phyloP scores from a whole-genome alignment of 345 rosid genomes.

The Diplotaxis tenuifolia region DNA sequence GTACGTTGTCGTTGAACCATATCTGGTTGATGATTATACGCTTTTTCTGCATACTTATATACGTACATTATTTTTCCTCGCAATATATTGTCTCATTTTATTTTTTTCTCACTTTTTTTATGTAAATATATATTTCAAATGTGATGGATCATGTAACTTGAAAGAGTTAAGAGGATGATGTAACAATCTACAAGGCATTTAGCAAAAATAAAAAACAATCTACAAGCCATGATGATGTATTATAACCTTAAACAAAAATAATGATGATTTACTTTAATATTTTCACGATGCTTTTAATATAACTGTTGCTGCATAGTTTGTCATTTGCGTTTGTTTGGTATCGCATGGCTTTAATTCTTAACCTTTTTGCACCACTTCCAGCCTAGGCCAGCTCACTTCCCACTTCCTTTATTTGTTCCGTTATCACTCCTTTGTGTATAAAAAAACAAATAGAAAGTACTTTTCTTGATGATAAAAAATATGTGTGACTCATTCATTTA shows the following conservation, averaged over 20 bases:
- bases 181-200: slow-evolving; percentile 17
- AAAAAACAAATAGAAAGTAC: neutral
- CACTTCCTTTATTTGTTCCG: neutral
- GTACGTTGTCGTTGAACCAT: slow-evolving; percentile 11
- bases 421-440: neutral
- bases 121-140: neutral
- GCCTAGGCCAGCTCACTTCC: slow-evolving; percentile 31
- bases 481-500: neutral
- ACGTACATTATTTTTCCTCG: too few species aligned
- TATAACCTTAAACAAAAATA: neutral
- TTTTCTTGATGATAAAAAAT: neutral
- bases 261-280: neutral
- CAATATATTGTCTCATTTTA: too few species aligned
- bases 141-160: neutral
- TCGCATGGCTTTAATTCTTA: slow-evolving; percentile 27
- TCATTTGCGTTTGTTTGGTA: slow-evolving; percentile 34
- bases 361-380: slow-evolving; percentile 14
- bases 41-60: too few species aligned
- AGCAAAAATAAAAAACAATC: too few species aligned
- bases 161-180: neutral
- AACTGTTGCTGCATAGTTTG: slow-evolving; percentile 8
- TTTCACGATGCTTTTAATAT: neutral
- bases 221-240: slow-evolving; percentile 11
- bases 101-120: neutral
- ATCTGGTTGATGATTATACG: neutral